Evolutionary conservation across 768 basidiomycete genomes (phyloP), one percentile per base, ranked within the genome.

Genomic region (Leccinum imitatum): DNA sequence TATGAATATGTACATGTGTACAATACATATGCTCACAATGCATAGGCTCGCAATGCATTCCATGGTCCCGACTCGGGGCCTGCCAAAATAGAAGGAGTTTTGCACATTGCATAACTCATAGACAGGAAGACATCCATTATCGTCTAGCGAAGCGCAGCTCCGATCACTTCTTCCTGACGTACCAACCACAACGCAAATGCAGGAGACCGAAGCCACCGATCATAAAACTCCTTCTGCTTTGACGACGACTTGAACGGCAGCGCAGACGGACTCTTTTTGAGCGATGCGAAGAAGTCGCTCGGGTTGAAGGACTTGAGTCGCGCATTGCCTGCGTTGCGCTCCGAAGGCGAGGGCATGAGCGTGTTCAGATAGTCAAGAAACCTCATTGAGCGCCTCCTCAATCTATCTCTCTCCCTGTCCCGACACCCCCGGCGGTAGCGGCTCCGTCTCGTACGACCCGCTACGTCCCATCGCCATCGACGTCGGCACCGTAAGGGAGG

Each of bases 171-270:
- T 65, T 92, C 91, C 73, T 92, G 91, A 62, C 80, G 79, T 11
- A 86, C 86, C 27, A 94, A 76, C 91, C 91, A 94, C 41, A 88
- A 63, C 17, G 87, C 91, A 73, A 94, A 94, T 8, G 85, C 83
- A 2, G 89, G 87, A 3, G 86, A 86, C 66, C 86, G 83, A 44
- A 93, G 65, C 86, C 91, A 92, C 54, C 80, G 78, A 73, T 87
- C 84, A 65, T 93, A 93, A 71, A 93, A 94, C 65, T 88, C 88
- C 52, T 76, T 83, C 60, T 84, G 82, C 66, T 84, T 86, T 47
- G 78, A 77, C 9, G 78, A 77, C 14, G 86, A 87, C 61, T 84
- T 85, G 76, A 94, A 94, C 15, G 92, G 90, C 7, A 94, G 75
- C 9, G 86, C 79, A 33, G 84, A 80, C 3, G 91, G 90, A 66